Percentiles rank a stretch among this genome's conserved stretches.
Conservation (phyloP, 345 rosid species). For the Hibiscus trionum region DNA sequence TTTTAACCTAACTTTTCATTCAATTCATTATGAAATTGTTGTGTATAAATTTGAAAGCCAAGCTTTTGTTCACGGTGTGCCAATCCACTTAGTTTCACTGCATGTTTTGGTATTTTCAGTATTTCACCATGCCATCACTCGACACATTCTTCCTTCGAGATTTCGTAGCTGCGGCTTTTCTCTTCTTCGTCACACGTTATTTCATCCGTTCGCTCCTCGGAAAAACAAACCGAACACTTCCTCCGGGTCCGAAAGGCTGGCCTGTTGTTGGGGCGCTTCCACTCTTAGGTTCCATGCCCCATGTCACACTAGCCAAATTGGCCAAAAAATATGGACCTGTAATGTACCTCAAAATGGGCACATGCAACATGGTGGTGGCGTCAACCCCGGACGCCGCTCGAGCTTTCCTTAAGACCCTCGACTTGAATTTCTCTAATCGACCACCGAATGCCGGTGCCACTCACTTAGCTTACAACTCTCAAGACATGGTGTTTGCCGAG, state of each 20-base stretch:
- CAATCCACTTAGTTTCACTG: not conserved
- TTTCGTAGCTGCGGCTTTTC: conserved; percentile 7
- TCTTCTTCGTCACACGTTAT: conserved; percentile 25
- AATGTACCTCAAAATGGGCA: conserved; percentile 48
- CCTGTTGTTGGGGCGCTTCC: conserved; percentile 53
- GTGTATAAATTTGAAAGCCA: not conserved
- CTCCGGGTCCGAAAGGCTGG: conserved; percentile 52
- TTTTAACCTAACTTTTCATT: not conserved
- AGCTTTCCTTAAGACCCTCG: conserved; percentile 49
- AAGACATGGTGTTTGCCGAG: conserved; percentile 57
- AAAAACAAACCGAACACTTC: conserved; percentile 16
- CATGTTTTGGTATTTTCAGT: not conserved
- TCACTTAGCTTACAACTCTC: conserved; percentile 44
- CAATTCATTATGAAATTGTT: not conserved
- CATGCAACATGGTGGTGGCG: conserved; percentile 43
- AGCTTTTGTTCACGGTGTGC: not conserved
- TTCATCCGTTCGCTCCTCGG: conserved; percentile 12
- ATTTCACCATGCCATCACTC: conserved; percentile 6
- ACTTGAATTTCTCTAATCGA: conserved; percentile 49
- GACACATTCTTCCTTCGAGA: conserved; percentile 13
- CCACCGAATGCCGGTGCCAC: conserved; percentile 47
- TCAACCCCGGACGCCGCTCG: conserved; percentile 48
- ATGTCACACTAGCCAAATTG: conserved; percentile 37
- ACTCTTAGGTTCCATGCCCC: conserved; percentile 49
- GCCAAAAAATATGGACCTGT: conserved; percentile 48